These are phyloP conservation scores for Torulaspora gathmanii DNA, from an alignment of 805 yeast species.

Conservation along the genomic window DNA sequence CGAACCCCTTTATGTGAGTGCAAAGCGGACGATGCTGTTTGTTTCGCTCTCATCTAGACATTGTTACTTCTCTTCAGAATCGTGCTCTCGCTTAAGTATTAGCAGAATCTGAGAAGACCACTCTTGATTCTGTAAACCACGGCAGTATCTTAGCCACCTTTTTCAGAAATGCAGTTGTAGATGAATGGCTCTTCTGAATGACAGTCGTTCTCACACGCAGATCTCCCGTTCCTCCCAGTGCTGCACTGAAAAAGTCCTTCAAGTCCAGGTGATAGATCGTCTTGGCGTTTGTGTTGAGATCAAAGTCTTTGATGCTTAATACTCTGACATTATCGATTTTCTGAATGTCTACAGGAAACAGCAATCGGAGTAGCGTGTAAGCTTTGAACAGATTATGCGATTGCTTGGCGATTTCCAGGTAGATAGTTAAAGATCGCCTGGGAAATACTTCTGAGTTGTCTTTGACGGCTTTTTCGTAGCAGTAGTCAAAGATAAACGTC, in stretches of 20 bases:
- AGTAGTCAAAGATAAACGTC: not conserved
- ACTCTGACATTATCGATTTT: not conserved
- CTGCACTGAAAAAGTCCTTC: conserved; percentile 14
- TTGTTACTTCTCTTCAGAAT: too few species aligned
- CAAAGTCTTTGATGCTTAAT: conserved; percentile 17
- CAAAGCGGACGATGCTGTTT: not conserved
- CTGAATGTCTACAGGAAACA: conserved; percentile 17
- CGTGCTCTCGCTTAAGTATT: too few species aligned
- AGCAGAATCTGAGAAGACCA: conserved; percentile 5
- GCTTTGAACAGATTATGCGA: conserved; percentile 12
- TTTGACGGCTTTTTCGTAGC: not conserved
- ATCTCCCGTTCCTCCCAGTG: conserved; percentile 1
- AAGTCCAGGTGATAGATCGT: conserved; percentile 14
- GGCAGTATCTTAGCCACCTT: conserved; percentile 17
- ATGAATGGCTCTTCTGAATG: conserved; percentile 5
- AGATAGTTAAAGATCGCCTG: not conserved
- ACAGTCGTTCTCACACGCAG: conserved; percentile 10
- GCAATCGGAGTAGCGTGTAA: conserved; percentile 12
- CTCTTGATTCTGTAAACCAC: conserved; percentile 18
- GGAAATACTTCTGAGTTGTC: not conserved
- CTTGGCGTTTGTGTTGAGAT: conserved; percentile 13
- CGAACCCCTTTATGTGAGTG: too few species aligned
- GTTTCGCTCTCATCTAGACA: too few species aligned
- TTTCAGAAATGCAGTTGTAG: conserved; percentile 8
- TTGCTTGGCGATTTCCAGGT: conserved; percentile 7